Evolutionary conservation across 768 basidiomycete species (phyloP), one percentile per base, ranked within the genome.

Genomic region (Ramaria sp.): DNA sequence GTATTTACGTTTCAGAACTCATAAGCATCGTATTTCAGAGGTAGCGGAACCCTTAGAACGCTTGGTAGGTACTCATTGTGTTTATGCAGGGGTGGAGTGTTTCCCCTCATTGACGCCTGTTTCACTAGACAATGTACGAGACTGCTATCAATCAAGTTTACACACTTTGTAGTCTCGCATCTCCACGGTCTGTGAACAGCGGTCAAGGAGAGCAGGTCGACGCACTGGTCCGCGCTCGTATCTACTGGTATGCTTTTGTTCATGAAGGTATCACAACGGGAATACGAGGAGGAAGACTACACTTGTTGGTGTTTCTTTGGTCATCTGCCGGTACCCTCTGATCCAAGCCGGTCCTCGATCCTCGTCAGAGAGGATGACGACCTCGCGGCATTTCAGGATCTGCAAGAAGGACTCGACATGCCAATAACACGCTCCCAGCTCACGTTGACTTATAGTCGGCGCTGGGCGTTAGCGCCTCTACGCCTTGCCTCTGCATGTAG

Each of bases 171-270:
- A 80, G 77, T 30, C 67, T 81, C 18, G 70, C 76, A 3, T 67
- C 72, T 2, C 64, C 57, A 34, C 69, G 74, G 0, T 73, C 76
- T 13, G 67, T 79, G 20, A 71, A 74, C 52, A 76, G 71, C 45
- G 75, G 76, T 20, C 69, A 71, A 41, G 74, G 72, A 2, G 71
- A 75, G 32, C 81, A 83, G 48, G 78, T 85, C 50, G 79, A 82
- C 34, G 65, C 73, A 6, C 69, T 69, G 44, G 72, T 86, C 32
- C 79, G 88, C 32, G 82, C 88, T 2, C 75, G 92, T 28, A 74
- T 94, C 30, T 94, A 90, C 65, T 95, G 90, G 88, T 95, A 92
- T 61, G 81, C 86, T 6, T 80, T 91, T 58, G 79, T 85, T 24
- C 83, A 88, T 56, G 93, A 95, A 67, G 88, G 89, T 27, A 76